Conservation (phyloP, 1,284 basidiomycete genomes). For the Coniferiporia weirii region DNA sequence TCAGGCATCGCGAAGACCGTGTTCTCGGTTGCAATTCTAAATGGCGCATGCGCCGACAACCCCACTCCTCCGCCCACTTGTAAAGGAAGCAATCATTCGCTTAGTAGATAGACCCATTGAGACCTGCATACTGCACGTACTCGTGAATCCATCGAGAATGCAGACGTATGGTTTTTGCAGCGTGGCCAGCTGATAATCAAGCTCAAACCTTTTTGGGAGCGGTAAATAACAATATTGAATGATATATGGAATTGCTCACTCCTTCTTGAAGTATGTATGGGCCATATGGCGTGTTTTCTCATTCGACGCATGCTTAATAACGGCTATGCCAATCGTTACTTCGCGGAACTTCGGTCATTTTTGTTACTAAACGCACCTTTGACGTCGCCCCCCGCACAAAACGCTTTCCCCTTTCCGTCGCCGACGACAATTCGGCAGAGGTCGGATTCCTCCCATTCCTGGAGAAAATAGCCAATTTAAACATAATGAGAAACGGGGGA, state of each 20-base stretch:
- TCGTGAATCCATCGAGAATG: constrained; percentile 87
- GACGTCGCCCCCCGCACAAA: constrained; percentile 96
- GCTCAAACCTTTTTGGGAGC: constrained; percentile 62
- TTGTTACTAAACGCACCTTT: constrained; percentile 48
- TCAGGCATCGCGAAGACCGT: constrained; percentile 97
- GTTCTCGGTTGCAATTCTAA: constrained; percentile 92
- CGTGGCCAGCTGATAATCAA: constrained; percentile 82
- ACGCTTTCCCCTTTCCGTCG: constrained; percentile 74
- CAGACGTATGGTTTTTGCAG: constrained; percentile 85
- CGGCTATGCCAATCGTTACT: constrained; percentile 35
- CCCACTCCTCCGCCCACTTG: constrained; percentile 96
- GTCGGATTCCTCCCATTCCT: constrained; percentile 80
- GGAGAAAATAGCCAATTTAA: constrained; percentile 6
- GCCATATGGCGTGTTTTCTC: constrained; percentile 54
- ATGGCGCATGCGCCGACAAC: constrained; percentile 81
- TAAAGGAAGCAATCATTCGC: neutral
- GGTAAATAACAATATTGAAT: constrained; percentile 7
- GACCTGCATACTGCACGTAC: constrained; percentile 44
- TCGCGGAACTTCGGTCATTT: too few relatives aligned
- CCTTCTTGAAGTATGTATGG: constrained; percentile 84
- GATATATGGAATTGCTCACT: constrained; percentile 46
- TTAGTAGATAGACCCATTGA: neutral
- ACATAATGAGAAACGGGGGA: constrained; percentile 1
- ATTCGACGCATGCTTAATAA: constrained; percentile 46
- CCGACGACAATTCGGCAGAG: constrained; percentile 76